Evolutionary conservation across 2,329 filamentous ascomycete genomes (phyloP).

Genomic region (Phaeosphaeriaceae sp.): DNA sequence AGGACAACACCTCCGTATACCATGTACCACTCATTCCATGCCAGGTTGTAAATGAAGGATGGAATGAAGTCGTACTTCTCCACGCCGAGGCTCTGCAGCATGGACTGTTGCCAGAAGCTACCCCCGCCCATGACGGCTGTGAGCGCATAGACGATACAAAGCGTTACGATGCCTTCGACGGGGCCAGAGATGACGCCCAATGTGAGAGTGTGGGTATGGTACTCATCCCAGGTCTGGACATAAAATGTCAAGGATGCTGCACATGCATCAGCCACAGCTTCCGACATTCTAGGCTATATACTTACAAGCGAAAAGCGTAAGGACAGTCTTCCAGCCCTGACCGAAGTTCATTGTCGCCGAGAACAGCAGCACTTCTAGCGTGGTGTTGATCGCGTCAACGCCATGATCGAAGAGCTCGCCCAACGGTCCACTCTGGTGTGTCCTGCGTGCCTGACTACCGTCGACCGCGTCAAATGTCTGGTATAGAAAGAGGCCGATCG

Average conservation of each 20-base stretch:
- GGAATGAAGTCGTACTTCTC: slow-evolving; percentile 71
- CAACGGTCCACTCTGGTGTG: slow-evolving; percentile 88
- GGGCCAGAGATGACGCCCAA: slow-evolving; percentile 92
- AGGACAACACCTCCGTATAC: slow-evolving; percentile 83
- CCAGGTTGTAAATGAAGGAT: slow-evolving; percentile 74
- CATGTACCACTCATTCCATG: slow-evolving; percentile 93
- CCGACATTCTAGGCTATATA: slow-evolving; percentile 1
- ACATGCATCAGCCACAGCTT: slow-evolving; percentile 9
- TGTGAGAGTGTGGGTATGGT: slow-evolving; percentile 95
- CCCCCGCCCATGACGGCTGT: slow-evolving; percentile 87
- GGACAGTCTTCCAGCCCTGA: slow-evolving; percentile 87
- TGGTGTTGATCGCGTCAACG: slow-evolving; percentile 95
- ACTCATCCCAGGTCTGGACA: slow-evolving; percentile 98
- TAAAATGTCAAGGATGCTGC: slow-evolving; percentile 92
- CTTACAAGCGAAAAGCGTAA: slow-evolving; percentile 81
- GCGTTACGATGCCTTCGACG: slow-evolving; percentile 89
- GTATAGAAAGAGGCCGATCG: slow-evolving; percentile 88
- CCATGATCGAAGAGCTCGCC: slow-evolving; percentile 97
- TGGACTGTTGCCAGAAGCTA: slow-evolving; percentile 89
- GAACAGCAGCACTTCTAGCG: slow-evolving; percentile 91
- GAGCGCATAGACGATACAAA: slow-evolving; percentile 81
- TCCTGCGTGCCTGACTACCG: slow-evolving; percentile 89
- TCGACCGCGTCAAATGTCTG: slow-evolving; percentile 99
- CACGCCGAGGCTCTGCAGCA: slow-evolving; percentile 76
- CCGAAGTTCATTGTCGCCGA: slow-evolving; percentile 92